phyloP scores from a whole-genome alignment of 257 asterid species.

The Gardenia jasminoides region DNA sequence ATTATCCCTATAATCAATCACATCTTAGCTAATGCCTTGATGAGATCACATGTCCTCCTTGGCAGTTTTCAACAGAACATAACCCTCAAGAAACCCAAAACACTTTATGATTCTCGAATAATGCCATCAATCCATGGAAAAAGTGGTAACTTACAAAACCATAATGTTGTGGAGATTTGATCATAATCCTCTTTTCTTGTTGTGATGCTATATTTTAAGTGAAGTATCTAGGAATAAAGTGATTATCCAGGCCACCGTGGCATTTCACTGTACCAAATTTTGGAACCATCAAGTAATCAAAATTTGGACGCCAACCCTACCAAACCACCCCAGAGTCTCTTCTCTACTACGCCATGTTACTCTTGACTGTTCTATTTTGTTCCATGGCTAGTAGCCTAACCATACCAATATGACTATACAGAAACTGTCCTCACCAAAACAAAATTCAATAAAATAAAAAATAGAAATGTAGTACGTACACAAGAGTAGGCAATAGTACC shows the following conservation, averaged over 20 bases:
- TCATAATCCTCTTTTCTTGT: not conserved
- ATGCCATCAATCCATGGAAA: not conserved
- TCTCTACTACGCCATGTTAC: conserved; percentile 16
- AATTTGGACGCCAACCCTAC: conserved; percentile 89
- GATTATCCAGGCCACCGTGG: not conserved
- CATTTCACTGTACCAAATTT: not conserved
- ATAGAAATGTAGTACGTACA: not conserved
- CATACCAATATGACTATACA: conserved; percentile 44
- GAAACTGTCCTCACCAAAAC: conserved; percentile 13
- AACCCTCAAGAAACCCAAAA: not conserved
- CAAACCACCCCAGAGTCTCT: conserved; percentile 38
- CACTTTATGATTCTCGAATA: not conserved
- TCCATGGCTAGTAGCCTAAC: conserved; percentile 72
- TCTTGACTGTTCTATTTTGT: conserved; percentile 35
- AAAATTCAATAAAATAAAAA: not conserved
- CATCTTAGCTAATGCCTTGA: too few relatives aligned
- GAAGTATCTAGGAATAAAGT: not conserved
- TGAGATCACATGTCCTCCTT: too few relatives aligned
- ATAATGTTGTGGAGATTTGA: not conserved
- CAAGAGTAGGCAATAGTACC: not conserved
- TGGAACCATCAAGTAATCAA: conserved; percentile 9
- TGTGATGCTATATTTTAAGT: not conserved
- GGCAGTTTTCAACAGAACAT: not conserved
- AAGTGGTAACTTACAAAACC: not conserved
- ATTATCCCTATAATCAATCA: too few relatives aligned